Evolutionary conservation across 768 basidiomycete genomes (phyloP), one percentile per base, ranked within the genome.

Genomic region (Phylloporus sp.): DNA sequence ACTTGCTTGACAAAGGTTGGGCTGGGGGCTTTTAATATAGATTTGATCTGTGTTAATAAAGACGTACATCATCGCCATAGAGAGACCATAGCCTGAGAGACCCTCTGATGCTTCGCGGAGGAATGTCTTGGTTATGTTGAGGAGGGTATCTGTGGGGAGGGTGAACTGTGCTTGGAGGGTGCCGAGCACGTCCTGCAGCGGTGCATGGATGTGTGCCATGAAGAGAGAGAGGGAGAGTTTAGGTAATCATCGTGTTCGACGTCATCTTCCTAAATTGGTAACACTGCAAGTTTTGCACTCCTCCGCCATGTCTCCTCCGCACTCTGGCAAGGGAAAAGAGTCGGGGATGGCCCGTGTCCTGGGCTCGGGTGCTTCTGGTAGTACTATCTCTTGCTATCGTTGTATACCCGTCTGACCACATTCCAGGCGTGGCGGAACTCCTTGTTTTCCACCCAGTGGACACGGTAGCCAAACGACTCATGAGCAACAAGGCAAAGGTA

Each of bases 401-500:
- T 8, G 7, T 13, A 10, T 16, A 16, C 49, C 15, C 16, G 13
- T 15, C 35, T 55, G 28, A 62, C 40, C 13, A 13, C 0, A 6
- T 15, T 50, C 16, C 56, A 95, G 95, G 95, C 65, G 77, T 99
- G 62, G 93, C 95, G 59, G 95, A 99, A 76, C 79, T 99, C 48
- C 72, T 97, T 59, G 82, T 97, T 18, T 97, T 97, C 75, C 94
- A 97, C 68, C 94, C 94, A 18, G 90, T 93, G 22, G 94, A 99
- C 72, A 99, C 97, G 2, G 85, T 97, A 49, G 93, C 97, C n/a
- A 99, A 99, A 71, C 87, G 95, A 31, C 71, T 99, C 47, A 99
- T 99, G 95, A 95, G 91, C 69, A 97, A 97, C 81, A 94, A 94
- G 76, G 76, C 78, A 55, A 89, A 88, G 79, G 91, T 85, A 50